Evolutionary conservation across 768 basidiomycete species (phyloP).

Genomic region (Cantharellus cinnabarinus): DNA sequence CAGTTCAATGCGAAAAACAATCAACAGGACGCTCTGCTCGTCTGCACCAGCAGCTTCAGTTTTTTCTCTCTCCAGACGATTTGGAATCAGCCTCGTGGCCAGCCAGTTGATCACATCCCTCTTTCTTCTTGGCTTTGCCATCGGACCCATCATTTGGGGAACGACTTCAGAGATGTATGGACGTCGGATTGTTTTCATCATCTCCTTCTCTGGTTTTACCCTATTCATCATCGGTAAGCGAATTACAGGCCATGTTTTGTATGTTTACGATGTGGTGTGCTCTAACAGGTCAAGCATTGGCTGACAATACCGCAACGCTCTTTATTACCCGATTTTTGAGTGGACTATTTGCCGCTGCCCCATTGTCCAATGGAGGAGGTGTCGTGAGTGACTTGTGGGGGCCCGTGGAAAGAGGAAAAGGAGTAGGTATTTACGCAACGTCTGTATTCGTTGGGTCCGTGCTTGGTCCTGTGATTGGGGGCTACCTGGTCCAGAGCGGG

Average conservation of each 20-base stretch:
- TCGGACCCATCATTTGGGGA: slow-evolving; percentile 17
- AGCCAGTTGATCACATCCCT: background rate
- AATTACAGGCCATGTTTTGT: too few relatives aligned
- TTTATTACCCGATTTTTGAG: slow-evolving; percentile 12
- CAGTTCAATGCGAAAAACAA: too few relatives aligned
- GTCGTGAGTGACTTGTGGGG: slow-evolving; percentile 13
- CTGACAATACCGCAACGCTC: slow-evolving; percentile 17
- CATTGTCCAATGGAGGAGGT: slow-evolving; percentile 10
- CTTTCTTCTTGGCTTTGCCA: slow-evolving; percentile 7
- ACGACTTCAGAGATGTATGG: slow-evolving; percentile 17
- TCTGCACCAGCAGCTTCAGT: too few relatives aligned
- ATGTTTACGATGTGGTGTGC: too few relatives aligned
- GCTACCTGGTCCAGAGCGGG: too few relatives aligned
- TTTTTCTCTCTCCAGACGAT: too few relatives aligned
- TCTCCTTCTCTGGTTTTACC: slow-evolving; percentile 15
- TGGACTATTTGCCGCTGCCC: slow-evolving; percentile 11
- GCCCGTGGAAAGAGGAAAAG: slow-evolving; percentile 9
- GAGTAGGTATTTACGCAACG: slow-evolving; percentile 7
- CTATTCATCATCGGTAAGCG: slow-evolving; percentile 14
- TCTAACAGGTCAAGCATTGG: slow-evolving; percentile 9
- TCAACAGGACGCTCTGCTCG: too few relatives aligned
- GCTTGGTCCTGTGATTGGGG: too few relatives aligned
- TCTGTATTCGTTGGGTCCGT: too few relatives aligned
- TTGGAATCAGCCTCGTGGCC: too few relatives aligned
- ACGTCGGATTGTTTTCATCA: slow-evolving; percentile 18